A percentile compares a stretch with the other conserved stretches of the same genome.
Conservation (phyloP, 2,329 filamentous ascomycete species). For the Diaporthe ampelina region DNA sequence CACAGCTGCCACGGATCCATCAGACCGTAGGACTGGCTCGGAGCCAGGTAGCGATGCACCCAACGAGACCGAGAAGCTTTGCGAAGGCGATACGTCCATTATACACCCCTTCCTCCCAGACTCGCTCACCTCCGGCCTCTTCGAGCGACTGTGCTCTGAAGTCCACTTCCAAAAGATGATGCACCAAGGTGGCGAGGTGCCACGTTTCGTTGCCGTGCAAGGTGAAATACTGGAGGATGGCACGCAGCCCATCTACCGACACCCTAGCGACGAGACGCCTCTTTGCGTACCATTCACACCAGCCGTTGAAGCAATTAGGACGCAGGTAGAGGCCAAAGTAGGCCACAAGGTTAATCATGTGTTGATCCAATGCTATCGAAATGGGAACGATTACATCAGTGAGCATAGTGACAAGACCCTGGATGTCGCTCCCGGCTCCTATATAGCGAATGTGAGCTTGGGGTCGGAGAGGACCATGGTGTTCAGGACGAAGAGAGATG, state of each 20-base stretch:
- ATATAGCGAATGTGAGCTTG: constrained; percentile 93
- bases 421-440: constrained; percentile 85
- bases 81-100: constrained; percentile 85
- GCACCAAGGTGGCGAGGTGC: constrained; percentile 91
- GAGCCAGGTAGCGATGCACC: constrained; percentile 43
- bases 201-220: constrained; percentile 91
- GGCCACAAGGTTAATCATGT: constrained; percentile 91
- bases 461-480: constrained; percentile 93
- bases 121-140: constrained; percentile 70
- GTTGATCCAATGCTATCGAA: constrained; percentile 93
- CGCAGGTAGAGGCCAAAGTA: constrained; percentile 77
- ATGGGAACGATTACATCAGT: constrained; percentile 90
- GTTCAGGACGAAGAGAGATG: constrained; percentile 81
- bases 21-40: constrained; percentile 38
- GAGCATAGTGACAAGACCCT: constrained; percentile 98
- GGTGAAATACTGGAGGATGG: constrained; percentile 78
- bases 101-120: constrained; percentile 77
- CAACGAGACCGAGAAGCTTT: constrained; percentile 67
- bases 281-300: constrained; percentile 82
- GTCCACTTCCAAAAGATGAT: constrained; percentile 93
- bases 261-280: constrained; percentile 90
- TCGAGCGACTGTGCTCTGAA: constrained; percentile 79
- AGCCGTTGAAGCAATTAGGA: constrained; percentile 77
- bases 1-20: not conserved
- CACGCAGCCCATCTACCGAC: constrained; percentile 90